These are phyloP conservation scores for Senna siamea DNA, from an alignment of 306 rosid genomes.

Conservation along the genomic window DNA sequence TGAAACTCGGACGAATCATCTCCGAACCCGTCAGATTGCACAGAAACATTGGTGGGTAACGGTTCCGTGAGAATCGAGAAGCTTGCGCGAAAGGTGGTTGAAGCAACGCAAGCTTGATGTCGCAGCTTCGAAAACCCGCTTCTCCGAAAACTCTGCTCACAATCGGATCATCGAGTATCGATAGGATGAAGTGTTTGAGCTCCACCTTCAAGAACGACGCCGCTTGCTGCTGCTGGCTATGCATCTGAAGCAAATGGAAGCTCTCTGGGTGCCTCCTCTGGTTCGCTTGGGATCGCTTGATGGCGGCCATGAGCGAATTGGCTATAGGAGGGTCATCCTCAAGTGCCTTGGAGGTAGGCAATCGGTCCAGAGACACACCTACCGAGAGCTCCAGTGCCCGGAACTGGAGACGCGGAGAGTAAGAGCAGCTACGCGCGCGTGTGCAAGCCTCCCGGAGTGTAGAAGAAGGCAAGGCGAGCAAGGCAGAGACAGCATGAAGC, in stretches of 20 bases:
- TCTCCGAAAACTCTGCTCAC: slow-evolving; percentile 89
- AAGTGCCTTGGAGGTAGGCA: slow-evolving; percentile 54
- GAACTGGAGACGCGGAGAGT: slow-evolving; percentile 77
- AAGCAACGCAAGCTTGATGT: slow-evolving; percentile 72
- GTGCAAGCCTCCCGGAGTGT: slow-evolving; percentile 79
- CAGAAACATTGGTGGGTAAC: slow-evolving; percentile 72
- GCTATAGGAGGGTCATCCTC: slow-evolving; percentile 82
- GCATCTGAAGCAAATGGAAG: slow-evolving; percentile 75
- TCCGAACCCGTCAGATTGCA: slow-evolving; percentile 55
- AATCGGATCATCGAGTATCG: slow-evolving; percentile 94
- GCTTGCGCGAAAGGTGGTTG: slow-evolving; percentile 61
- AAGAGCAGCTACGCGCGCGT: slow-evolving; percentile 74
- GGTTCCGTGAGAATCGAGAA: slow-evolving; percentile 45
- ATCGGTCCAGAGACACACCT: slow-evolving; percentile 85
- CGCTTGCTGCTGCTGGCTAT: slow-evolving; percentile 58
- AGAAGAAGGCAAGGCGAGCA: slow-evolving; percentile 68
- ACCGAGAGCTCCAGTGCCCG: slow-evolving; percentile 87
- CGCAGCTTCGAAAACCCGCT: slow-evolving; percentile 83
- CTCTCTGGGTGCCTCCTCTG: slow-evolving; percentile 91
- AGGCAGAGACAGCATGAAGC: slow-evolving; percentile 83
- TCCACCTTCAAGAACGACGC: slow-evolving; percentile 80
- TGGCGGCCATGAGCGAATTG: slow-evolving; percentile 95
- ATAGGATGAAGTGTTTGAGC: slow-evolving; percentile 77
- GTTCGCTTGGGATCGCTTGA: slow-evolving; percentile 91
- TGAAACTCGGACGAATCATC: slow-evolving; percentile 41